Evolutionary conservation across 768 basidiomycete species (phyloP).

Genomic region (Filobasidium wieringae): DNA sequence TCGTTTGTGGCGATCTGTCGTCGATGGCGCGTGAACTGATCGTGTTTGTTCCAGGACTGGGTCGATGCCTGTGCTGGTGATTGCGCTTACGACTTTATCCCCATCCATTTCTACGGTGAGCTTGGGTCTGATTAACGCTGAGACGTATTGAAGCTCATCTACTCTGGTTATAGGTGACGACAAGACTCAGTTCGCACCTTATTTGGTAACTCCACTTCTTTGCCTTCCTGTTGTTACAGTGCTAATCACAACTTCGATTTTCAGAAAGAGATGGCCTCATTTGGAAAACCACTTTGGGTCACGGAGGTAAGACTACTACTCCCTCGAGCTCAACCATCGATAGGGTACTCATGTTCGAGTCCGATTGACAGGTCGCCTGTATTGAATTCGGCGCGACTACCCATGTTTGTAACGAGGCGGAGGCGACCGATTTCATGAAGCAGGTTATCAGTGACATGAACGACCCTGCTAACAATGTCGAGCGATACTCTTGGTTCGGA

Average conservation of each 20-base stretch:
- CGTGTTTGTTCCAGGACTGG: conserved; percentile 17
- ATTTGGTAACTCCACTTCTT: conserved; percentile 4
- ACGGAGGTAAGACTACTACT: conserved; percentile 16
- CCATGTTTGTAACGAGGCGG: conserved; percentile 14
- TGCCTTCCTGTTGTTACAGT: no score
- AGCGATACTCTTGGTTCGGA: conserved; percentile 30
- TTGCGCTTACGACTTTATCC: conserved; percentile 29
- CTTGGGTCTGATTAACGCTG: neutral
- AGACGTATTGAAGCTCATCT: conserved; percentile 11
- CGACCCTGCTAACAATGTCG: conserved; percentile 18
- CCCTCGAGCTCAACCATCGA: no score
- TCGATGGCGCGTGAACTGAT: neutral
- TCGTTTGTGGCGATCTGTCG: neutral
- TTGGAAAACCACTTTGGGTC: conserved; percentile 23
- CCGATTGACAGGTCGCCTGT: conserved; percentile 7
- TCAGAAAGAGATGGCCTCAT: conserved; percentile 17
- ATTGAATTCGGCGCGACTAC: conserved; percentile 19
- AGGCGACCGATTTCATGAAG: conserved; percentile 24
- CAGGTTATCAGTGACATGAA: conserved; percentile 20
- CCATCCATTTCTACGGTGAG: conserved; percentile 30
- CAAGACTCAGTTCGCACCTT: conserved; percentile 17
- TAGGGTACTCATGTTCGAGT: neutral
- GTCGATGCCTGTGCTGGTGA: conserved; percentile 24
- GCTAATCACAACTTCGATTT: no score
- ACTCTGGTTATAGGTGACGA: conserved; percentile 6